Percentiles rank a stretch among this genome's conserved stretches.
Evolutionary conservation across 345 rosid genomes (phyloP).

Genomic region (Lumnitzera littorea): DNA sequence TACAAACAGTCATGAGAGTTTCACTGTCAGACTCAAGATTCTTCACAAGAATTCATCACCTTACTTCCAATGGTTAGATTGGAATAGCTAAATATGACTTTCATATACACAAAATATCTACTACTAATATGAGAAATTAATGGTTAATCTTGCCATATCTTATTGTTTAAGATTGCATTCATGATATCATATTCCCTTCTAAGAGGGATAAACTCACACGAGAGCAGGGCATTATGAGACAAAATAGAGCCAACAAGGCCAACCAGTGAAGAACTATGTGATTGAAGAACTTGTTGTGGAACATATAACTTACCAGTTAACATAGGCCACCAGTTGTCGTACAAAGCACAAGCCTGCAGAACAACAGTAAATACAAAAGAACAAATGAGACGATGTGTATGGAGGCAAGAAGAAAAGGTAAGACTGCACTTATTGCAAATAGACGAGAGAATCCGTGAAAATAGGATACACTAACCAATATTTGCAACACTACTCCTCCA

Average conservation of each 20-base stretch:
- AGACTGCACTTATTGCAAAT: neutral
- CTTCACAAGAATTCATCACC: too few relatives aligned
- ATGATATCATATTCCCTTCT: too few relatives aligned
- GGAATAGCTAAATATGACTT: too few relatives aligned
- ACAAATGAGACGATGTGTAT: neutral
- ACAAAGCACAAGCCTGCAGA: conserved; percentile 88
- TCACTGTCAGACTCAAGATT: too few relatives aligned
- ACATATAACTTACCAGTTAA: conserved; percentile 45
- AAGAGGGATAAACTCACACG: too few relatives aligned
- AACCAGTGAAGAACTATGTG: neutral
- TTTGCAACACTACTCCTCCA: conserved; percentile 76
- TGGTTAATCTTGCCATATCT: too few relatives aligned
- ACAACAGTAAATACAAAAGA: conserved; percentile 12
- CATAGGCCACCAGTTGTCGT: conserved; percentile 98
- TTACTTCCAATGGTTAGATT: too few relatives aligned
- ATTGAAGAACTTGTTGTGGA: neutral
- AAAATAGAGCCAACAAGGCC: neutral
- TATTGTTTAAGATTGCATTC: too few relatives aligned
- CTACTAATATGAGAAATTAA: too few relatives aligned
- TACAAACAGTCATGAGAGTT: too few relatives aligned
- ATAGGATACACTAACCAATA: conserved; percentile 49
- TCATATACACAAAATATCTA: too few relatives aligned
- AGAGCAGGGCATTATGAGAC: neutral
- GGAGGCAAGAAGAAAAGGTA: neutral
- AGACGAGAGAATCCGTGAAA: neutral